Evolutionary conservation across 306 rosid genomes (phyloP), one percentile per base, ranked within the genome.

Genomic region (Delonix regia): DNA sequence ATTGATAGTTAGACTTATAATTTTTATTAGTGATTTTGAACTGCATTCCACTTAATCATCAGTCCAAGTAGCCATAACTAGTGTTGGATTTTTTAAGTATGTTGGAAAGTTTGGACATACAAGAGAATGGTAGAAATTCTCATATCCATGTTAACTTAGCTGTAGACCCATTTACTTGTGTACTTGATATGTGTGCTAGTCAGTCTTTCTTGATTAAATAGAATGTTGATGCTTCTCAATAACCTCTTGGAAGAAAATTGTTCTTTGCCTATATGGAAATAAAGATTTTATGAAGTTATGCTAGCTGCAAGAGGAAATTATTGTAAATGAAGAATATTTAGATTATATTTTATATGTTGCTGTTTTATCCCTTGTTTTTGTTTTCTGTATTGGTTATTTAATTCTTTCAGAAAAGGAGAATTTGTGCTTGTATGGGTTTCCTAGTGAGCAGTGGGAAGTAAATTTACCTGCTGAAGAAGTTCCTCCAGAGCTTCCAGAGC

Each of bases 401-500:
- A 34, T 83, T 67, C 44, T 76, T 90, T 52, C 88, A 94, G 98
- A 94, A 77, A 94, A 94, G 88, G 98, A 94, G 86, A 94, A 94
- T 89, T 85, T 94, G 73, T 92, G 96, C 86, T 81, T 94, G 71
- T 94, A 92, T 53, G 96, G 97, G 34, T 89, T 83, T 77, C 97
- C 97, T 59, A 90, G 91, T 84, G 98, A 89, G 89, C 93, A 81
- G 73, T 94, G 98, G 98, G 98, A 94, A 87, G 98, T 94, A 67
- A 94, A 89, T 88, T 89, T 94, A 80, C 98, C 98, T 66, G 98
- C 98, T 66, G 98, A 94, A 83, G 98, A 94, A 82, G 98, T 94
- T 76, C 98, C 98, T 45, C 97, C 98, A 2, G 98, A 94, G 81
- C 86, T 94, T 48, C 98, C 98, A 2, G 98, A 94, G 88, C 98